Evolutionary conservation across 2,329 filamentous ascomycete genomes (phyloP).

Genomic region (Aphanocladium album): DNA sequence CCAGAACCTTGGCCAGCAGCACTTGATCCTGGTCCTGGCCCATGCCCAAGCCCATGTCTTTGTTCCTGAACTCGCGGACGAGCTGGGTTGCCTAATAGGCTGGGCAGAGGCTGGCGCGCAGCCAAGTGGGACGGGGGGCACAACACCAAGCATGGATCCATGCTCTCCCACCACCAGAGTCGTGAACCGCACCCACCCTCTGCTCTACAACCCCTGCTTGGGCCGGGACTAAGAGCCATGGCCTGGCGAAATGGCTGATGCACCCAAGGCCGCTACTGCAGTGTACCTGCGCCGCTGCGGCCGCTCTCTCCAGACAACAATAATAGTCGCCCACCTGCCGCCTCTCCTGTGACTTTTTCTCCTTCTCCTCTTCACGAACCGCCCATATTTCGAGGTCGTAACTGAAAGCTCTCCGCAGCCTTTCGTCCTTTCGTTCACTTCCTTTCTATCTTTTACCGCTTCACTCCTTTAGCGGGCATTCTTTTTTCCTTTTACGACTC

Average conservation of each 20-base stretch:
- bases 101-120: not conserved
- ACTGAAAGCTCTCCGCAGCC: constrained; percentile 42
- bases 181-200: constrained; percentile 7
- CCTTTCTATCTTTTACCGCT: constrained; percentile 54
- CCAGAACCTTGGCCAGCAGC: not conserved
- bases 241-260: not conserved
- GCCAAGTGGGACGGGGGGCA: constrained; percentile 1
- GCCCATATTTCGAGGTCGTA: constrained; percentile 45
- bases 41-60: constrained; percentile 3
- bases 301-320: constrained; percentile 14
- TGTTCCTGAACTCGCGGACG: not conserved
- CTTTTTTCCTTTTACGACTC: constrained; percentile 40
- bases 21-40: not conserved
- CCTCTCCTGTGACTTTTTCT: constrained; percentile 30
- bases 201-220: not conserved
- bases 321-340: constrained; percentile 40
- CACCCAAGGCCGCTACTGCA: not conserved
- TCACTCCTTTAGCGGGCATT: constrained; percentile 87
- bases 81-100: not conserved
- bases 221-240: not conserved
- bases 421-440: constrained; percentile 48
- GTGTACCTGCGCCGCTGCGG: constrained; percentile 15
- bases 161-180: not conserved
- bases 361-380: constrained; percentile 38
- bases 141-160: constrained; percentile 8